Base-by-base conservation (phyloP, 768 basidiomycete genomes). In the Ramaria rubella region DNA sequence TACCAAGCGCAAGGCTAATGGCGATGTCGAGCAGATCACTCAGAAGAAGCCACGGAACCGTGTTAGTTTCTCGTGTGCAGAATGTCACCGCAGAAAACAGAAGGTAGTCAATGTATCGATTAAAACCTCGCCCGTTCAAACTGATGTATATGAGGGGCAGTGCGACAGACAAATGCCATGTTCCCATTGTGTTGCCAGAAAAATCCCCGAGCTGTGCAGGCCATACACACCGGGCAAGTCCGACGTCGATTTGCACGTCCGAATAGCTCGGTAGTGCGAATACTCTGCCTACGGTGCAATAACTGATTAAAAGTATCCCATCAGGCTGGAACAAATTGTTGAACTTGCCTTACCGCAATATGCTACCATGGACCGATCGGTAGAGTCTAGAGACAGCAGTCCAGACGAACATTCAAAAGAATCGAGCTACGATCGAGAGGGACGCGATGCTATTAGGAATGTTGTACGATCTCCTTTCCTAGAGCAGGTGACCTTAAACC, bases 81-180 rank as follows among this genome's bases (percentile, higher is more conserved):
- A 93, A 72, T 92, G 90, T 61, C 90, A 92, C 72, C 81, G 90
- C 21, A 76, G 90, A 59, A 93, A 93, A 68, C 90, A 93, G 71
- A 91, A 91, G 79, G 89, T 87, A 55, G 7, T 57, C 46, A 21
- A 33, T 30, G 36, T 49, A 55, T 45, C n/a, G n/a, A 51, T 23
- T 34, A 23, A 33, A 53, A 49, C 31, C 19, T 38, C 7, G 36
- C n/a, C 50, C 27, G 34, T 60, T 45, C 50, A 59, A 15, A 48
- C 62, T 64, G 58, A 61, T 55, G 12, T 44, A 38, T 53, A 49
- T 46, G 29, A 51, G 45, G 36, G 46, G 24, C 67, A 92, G 87
- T 93, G 90, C 72, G 87, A 93, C 70, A 81, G 90, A 59, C 88
- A 90, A 72, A 71, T 86, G 56, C 89, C 89, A 23, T 91, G 89